These are phyloP conservation scores for Rhynchospora pubera DNA, from an alignment of 176 grass and related monocot genomes.

Conservation along the genomic window DNA sequence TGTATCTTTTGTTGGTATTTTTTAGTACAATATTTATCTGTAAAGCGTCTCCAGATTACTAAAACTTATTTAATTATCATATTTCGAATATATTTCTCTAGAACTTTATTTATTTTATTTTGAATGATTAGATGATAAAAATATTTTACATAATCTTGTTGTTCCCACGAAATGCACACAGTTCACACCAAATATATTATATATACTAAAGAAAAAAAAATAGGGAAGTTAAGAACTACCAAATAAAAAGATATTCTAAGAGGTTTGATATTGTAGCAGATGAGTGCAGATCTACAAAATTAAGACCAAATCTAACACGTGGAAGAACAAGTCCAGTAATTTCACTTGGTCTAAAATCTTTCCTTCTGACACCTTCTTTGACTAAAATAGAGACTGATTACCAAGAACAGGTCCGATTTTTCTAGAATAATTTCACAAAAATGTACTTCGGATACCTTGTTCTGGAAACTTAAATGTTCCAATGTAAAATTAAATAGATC, in stretches of 20 bases:
- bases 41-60: neutral
- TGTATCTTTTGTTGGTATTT: neutral
- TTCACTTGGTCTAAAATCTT: neutral
- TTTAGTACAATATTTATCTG: neutral
- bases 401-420: neutral
- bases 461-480: neutral
- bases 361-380: neutral
- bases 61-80: neutral
- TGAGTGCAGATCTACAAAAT: neutral
- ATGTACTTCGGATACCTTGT: neutral
- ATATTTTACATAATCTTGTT: neutral
- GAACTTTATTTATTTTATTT: neutral
- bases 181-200: neutral
- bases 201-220: neutral
- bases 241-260: neutral
- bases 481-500: neutral
- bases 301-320: slow-evolving; percentile 4
- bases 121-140: neutral
- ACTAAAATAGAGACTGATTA: neutral
- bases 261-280: neutral
- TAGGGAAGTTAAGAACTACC: neutral
- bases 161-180: neutral
- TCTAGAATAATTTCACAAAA: slow-evolving; percentile 10
- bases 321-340: neutral
- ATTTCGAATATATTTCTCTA: neutral